Evolutionary conservation across 2,329 filamentous ascomycete genomes (phyloP).

Genomic region (Chrysoporthe cubensis): DNA sequence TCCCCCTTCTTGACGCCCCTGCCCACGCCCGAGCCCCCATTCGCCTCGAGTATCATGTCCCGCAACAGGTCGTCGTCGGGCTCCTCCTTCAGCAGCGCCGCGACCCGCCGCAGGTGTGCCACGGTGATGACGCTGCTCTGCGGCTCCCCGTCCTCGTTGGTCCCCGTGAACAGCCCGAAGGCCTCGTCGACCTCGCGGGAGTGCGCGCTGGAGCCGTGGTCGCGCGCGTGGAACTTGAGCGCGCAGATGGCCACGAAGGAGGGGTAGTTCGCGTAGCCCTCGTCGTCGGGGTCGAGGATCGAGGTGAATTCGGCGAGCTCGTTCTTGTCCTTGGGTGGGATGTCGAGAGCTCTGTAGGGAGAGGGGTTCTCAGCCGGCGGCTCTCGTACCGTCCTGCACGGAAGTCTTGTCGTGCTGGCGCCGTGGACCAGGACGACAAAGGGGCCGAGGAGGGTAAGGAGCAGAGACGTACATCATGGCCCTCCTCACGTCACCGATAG

Average conservation of each 20-base stretch:
- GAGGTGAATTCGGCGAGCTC: slow-evolving; percentile 79
- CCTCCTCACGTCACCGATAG: slow-evolving; percentile 69
- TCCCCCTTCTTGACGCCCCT: slow-evolving; percentile 76
- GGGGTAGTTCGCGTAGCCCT: slow-evolving; percentile 77
- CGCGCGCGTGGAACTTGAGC: slow-evolving; percentile 73
- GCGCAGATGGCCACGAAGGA: slow-evolving; percentile 88
- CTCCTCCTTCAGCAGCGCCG: slow-evolving; percentile 80
- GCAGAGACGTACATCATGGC: slow-evolving; percentile 68
- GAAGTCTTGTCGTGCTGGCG: background rate
- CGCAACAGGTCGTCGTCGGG: slow-evolving; percentile 80
- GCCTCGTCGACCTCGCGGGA: slow-evolving; percentile 77
- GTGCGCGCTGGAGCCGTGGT: slow-evolving; percentile 53
- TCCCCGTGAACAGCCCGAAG: slow-evolving; percentile 77
- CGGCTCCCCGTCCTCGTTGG: slow-evolving; percentile 35
- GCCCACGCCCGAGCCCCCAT: slow-evolving; percentile 73
- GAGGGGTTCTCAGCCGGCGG: background rate
- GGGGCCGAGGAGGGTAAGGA: too few species aligned
- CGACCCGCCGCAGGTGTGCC: slow-evolving; percentile 76
- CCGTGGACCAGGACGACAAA: too few species aligned
- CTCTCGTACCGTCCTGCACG: background rate
- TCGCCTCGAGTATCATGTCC: slow-evolving; percentile 96
- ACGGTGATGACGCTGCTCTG: slow-evolving; percentile 69
- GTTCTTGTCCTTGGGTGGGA: slow-evolving; percentile 63
- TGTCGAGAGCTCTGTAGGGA: slow-evolving; percentile 74
- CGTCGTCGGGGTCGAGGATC: slow-evolving; percentile 79